phyloP scores from a whole-genome alignment of 495 filamentous ascomycete species.

The Annulohypoxylon bovei region DNA sequence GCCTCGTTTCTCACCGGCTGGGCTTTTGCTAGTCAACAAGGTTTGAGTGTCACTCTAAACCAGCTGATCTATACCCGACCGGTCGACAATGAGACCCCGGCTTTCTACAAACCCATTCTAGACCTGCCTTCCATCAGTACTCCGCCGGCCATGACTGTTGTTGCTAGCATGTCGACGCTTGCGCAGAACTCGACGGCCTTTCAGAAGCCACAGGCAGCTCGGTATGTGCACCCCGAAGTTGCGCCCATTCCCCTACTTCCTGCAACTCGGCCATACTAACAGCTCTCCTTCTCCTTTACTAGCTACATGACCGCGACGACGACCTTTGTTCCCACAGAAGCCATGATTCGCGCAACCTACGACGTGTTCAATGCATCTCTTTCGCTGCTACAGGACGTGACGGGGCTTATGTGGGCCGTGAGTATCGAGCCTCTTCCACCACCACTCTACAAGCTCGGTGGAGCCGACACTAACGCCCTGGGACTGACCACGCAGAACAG shows the following conservation, averaged over 20 bases:
- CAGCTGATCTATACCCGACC: conserved; percentile 24
- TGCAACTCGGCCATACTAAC: background rate
- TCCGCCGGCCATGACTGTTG: background rate
- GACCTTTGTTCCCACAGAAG: conserved; percentile 11
- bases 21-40: background rate
- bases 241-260: background rate
- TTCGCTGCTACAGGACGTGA: background rate
- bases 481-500: conserved; percentile 52
- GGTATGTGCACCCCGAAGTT: background rate
- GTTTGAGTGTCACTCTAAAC: conserved; percentile 12
- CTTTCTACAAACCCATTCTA: background rate
- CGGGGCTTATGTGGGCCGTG: conserved; percentile 31
- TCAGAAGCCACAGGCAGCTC: background rate
- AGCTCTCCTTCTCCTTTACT: background rate
- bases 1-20: conserved; percentile 14
- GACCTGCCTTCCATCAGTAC: background rate
- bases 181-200: background rate
- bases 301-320: conserved; percentile 9
- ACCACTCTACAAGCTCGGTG: conserved; percentile 51
- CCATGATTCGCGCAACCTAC: conserved; percentile 26
- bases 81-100: conserved; percentile 10
- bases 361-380: conserved; percentile 27
- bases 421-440: conserved; percentile 55
- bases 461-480: conserved; percentile 56
- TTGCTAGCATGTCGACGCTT: conserved; percentile 3